A percentile compares a stretch with the other conserved stretches of the same genome.
phyloP scores from a whole-genome alignment of 2,329 filamentous ascomycete genomes.

The Orbilia quercus region DNA sequence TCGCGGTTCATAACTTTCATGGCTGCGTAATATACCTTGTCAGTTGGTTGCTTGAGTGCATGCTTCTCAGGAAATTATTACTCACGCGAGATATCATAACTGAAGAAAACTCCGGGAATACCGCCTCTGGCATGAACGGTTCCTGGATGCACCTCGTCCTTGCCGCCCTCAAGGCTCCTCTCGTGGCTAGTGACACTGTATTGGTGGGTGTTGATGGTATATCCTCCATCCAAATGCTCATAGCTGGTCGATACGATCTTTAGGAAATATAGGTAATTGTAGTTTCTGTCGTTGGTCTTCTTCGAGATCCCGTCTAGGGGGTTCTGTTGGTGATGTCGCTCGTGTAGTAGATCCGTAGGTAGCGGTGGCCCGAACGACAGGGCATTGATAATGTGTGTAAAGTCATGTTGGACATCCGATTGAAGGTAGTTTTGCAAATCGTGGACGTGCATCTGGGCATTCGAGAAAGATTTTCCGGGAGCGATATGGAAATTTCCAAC shows the following conservation, averaged over 20 bases:
- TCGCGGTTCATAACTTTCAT: slow-evolving; percentile 99
- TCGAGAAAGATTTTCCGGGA: slow-evolving; percentile 94
- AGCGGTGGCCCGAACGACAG: slow-evolving; percentile 93
- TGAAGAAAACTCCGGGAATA: slow-evolving; percentile 98
- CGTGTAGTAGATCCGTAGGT: slow-evolving; percentile 66
- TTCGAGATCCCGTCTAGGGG: slow-evolving; percentile 85
- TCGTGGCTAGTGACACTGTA: slow-evolving; percentile 98
- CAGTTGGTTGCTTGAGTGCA: not conserved
- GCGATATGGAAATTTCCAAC: slow-evolving; percentile 99
- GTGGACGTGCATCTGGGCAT: slow-evolving; percentile 96
- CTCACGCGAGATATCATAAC: slow-evolving; percentile 70
- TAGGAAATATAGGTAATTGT: slow-evolving; percentile 99
- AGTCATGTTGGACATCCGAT: slow-evolving; percentile 79
- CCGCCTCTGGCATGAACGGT: slow-evolving; percentile 87
- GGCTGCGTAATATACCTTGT: slow-evolving; percentile 67
- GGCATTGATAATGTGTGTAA: slow-evolving; percentile 87
- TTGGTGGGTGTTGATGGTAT: slow-evolving; percentile 91
- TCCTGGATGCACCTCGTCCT: slow-evolving; percentile 91
- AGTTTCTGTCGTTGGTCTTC: slow-evolving; percentile 81
- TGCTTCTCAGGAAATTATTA: not conserved
- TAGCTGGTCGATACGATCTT: slow-evolving; percentile 98
- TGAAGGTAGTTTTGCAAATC: slow-evolving; percentile 96
- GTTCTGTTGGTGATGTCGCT: slow-evolving; percentile 75
- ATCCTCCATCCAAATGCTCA: slow-evolving; percentile 83
- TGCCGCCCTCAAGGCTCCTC: slow-evolving; percentile 83